phyloP scores from a whole-genome alignment of 192 early-diverging fungal species.

The Podochytrium sp. region DNA sequence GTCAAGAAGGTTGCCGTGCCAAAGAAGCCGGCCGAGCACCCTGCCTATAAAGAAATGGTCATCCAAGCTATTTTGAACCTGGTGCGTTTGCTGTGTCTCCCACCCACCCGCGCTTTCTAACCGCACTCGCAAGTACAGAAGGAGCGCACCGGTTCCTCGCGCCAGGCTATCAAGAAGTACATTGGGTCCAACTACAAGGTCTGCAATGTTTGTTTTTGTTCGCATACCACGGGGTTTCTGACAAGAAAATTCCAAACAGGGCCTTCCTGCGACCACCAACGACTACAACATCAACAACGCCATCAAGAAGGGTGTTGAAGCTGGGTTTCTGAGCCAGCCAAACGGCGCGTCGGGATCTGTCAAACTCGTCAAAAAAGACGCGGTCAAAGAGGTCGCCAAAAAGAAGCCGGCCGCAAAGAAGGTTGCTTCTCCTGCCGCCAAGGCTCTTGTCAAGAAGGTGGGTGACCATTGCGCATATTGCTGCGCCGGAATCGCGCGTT shows the following conservation, averaged over 20 bases:
- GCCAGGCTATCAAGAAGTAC: slow-evolving; percentile 81
- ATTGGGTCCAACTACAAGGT: slow-evolving; percentile 76
- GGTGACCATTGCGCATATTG: too few species aligned
- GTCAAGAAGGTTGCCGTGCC: background rate
- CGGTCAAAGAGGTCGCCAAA: slow-evolving; percentile 38
- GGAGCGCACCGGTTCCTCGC: slow-evolving; percentile 63
- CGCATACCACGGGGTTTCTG: background rate
- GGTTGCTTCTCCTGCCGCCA: background rate
- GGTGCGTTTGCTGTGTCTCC: slow-evolving; percentile 25
- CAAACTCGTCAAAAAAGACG: slow-evolving; percentile 59
- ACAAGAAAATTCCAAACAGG: too few species aligned
- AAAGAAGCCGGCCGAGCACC: slow-evolving; percentile 23
- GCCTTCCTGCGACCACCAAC: slow-evolving; percentile 48
- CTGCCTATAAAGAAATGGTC: slow-evolving; percentile 48
- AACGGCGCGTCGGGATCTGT: slow-evolving; percentile 70
- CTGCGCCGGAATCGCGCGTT: too few species aligned
- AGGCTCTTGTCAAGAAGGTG: background rate
- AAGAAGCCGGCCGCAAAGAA: slow-evolving; percentile 7
- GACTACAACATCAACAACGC: slow-evolving; percentile 65
- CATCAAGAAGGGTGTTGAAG: slow-evolving; percentile 70
- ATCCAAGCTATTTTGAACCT: slow-evolving; percentile 34
- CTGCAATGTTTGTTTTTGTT: slow-evolving; percentile 12
- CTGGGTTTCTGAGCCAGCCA: slow-evolving; percentile 64
- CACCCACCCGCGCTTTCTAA: background rate
- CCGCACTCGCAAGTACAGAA: background rate